phyloP scores from a whole-genome alignment of 495 filamentous ascomycete species.

The Pseudoneurospora amorphoporcata region DNA sequence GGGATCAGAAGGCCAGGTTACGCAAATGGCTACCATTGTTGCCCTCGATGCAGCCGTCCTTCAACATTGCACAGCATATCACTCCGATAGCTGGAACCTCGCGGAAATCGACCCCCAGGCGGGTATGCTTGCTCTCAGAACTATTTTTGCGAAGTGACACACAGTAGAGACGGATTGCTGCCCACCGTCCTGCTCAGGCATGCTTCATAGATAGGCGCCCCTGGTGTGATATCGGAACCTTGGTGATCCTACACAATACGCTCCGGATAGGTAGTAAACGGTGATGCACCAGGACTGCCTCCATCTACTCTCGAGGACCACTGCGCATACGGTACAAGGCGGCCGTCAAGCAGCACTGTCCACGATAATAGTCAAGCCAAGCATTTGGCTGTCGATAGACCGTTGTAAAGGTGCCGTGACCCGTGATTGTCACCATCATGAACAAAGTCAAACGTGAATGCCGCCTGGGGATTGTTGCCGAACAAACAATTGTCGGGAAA shows the following conservation, averaged over 20 bases:
- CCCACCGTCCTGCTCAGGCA: neutral
- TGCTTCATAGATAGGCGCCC: neutral
- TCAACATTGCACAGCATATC: neutral
- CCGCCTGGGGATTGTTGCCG: neutral
- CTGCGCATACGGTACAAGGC: neutral
- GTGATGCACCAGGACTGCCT: neutral
- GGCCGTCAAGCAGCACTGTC: neutral
- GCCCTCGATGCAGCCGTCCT: neutral
- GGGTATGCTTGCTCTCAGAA: neutral
- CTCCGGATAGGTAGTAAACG: neutral
- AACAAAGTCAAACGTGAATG: neutral
- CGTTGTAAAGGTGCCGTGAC: neutral
- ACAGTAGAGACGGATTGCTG: neutral
- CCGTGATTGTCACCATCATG: neutral
- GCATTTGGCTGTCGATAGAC: neutral
- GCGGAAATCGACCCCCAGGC: neutral
- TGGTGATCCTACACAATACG: neutral
- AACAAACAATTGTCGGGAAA: neutral
- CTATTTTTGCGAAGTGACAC: neutral
- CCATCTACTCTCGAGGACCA: neutral
- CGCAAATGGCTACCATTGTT: neutral
- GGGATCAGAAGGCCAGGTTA: neutral
- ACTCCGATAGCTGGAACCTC: neutral
- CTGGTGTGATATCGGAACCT: neutral
- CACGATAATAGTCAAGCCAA: neutral